Percentiles rank a stretch among this genome's conserved stretches.
phyloP scores from a whole-genome alignment of 2,329 filamentous ascomycete genomes.

The Zymoseptoria pseudotritici region DNA sequence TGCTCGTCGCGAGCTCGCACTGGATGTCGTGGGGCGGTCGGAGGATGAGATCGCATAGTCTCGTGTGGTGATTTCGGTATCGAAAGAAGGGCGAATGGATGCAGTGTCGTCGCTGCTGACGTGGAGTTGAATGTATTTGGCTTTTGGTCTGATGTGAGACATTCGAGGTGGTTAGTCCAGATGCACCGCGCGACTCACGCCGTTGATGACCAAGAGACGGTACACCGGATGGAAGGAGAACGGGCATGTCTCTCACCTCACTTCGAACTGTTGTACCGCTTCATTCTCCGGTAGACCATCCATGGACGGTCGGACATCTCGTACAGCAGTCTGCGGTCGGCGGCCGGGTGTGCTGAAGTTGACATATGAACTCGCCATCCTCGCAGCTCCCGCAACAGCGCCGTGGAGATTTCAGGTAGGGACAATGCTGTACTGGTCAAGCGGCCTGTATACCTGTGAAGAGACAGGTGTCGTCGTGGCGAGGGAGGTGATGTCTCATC shows the following conservation, averaged over 20 bases:
- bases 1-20: background rate
- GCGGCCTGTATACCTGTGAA: background rate
- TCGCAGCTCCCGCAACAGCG: background rate
- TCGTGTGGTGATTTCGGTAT: conserved; percentile 4
- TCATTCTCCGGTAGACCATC: conserved; percentile 5
- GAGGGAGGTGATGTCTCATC: background rate
- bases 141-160: conserved; percentile 14
- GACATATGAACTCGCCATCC: conserved; percentile 3
- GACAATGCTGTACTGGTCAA: background rate
- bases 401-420: background rate
- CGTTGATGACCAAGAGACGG: background rate
- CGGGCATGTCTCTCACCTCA: background rate
- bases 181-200: background rate
- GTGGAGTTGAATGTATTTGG: conserved; percentile 18
- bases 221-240: background rate
- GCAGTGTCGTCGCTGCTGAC: conserved; percentile 19
- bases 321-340: conserved; percentile 1
- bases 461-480: background rate
- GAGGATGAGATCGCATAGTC: background rate
- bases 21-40: background rate
- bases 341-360: conserved; percentile 16
- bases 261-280: conserved; percentile 1
- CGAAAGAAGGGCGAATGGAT: conserved; percentile 4
- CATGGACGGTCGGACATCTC: background rate
- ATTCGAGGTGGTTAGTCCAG: background rate